Percentiles rank a stretch among this genome's conserved stretches.
These are phyloP conservation scores for Cercospora sesami DNA, from an alignment of 2,329 filamentous ascomycete species.

Conservation along the genomic window DNA sequence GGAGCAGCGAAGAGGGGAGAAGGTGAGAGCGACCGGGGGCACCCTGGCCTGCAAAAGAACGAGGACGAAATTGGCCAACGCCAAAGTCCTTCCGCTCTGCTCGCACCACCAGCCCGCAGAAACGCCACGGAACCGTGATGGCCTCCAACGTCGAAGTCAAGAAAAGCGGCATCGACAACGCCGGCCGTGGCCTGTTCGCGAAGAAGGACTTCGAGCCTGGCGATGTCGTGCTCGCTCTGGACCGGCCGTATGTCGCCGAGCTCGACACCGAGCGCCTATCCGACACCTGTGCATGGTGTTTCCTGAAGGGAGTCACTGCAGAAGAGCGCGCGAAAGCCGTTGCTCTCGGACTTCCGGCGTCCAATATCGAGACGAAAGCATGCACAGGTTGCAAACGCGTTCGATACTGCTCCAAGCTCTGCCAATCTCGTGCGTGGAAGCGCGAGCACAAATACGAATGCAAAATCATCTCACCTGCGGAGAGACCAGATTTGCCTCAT, in stretches of 20 bases:
- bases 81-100: background rate
- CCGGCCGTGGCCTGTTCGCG: constrained; percentile 59
- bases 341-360: constrained; percentile 35
- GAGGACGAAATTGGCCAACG: background rate
- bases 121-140: constrained; percentile 15
- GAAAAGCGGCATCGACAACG: constrained; percentile 28
- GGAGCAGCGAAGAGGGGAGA: constrained; percentile 2
- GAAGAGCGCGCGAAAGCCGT: constrained; percentile 37
- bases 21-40: background rate
- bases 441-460: constrained; percentile 62
- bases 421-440: constrained; percentile 62
- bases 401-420: constrained; percentile 61
- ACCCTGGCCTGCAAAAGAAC: constrained; percentile 10
- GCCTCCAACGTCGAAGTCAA: constrained; percentile 28
- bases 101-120: constrained; percentile 3
- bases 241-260: constrained; percentile 56
- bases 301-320: constrained; percentile 34
- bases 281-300: constrained; percentile 61
- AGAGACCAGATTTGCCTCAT: constrained; percentile 51
- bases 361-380: constrained; percentile 45
- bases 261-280: constrained; percentile 54
- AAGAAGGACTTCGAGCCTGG: constrained; percentile 50
- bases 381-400: constrained; percentile 61
- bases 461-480: constrained; percentile 49
- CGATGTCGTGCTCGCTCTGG: constrained; percentile 51